A percentile compares a stretch with the other conserved stretches of the same genome.
phyloP scores from a whole-genome alignment of 148 eudicot species.

The Vaccinium corymbosum region DNA sequence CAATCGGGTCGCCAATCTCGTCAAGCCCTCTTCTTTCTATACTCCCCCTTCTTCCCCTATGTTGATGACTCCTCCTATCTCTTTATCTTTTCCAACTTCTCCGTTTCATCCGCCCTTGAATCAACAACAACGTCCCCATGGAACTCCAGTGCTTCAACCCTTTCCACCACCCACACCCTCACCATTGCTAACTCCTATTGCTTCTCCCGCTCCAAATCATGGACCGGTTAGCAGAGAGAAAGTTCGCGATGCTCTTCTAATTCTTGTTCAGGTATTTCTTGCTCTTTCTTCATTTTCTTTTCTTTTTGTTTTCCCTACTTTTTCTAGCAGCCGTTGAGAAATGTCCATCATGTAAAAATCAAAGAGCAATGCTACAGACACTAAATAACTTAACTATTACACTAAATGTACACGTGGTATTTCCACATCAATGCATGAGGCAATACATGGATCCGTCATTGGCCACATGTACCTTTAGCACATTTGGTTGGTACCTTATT shows the following conservation, averaged over 20 bases:
- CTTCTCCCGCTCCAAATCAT: slow-evolving; percentile 24
- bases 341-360: not conserved
- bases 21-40: slow-evolving; percentile 63
- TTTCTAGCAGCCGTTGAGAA: not conserved
- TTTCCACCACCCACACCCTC: slow-evolving; percentile 79
- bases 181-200: slow-evolving; percentile 54
- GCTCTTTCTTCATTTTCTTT: not conserved
- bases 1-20: slow-evolving; percentile 44
- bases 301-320: not conserved
- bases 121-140: slow-evolving; percentile 52
- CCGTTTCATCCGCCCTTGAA: slow-evolving; percentile 51
- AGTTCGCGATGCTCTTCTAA: slow-evolving; percentile 54
- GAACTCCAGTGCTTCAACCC: slow-evolving; percentile 76
- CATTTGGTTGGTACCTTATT: not conserved
- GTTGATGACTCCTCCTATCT: slow-evolving; percentile 32
- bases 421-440: too few species aligned
- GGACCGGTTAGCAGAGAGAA: slow-evolving; percentile 49
- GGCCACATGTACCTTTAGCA: too few species aligned
- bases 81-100: slow-evolving; percentile 38
- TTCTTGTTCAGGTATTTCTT: slow-evolving; percentile 52
- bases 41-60: slow-evolving; percentile 50
- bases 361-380: not conserved
- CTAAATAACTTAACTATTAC: too few species aligned
- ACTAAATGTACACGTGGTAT: too few species aligned
- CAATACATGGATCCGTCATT: too few species aligned